These are phyloP conservation scores for Micractinium sp. DNA, from an alignment of 139 green algal genomes.

Conservation along the genomic window DNA sequence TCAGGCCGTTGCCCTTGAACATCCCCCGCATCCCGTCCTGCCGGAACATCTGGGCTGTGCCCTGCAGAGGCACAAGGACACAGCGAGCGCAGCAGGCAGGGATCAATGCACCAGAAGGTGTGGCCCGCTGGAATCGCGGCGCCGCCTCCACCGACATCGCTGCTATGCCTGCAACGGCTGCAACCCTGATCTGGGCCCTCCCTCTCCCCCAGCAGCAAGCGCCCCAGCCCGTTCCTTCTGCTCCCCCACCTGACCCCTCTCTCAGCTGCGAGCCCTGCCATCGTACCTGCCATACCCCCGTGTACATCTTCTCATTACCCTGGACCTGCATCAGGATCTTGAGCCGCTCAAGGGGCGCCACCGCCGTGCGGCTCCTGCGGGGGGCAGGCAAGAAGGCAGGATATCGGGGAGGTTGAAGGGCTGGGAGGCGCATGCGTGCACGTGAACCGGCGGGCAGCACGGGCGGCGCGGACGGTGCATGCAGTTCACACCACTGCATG, in stretches of 20 bases:
- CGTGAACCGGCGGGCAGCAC: not conserved
- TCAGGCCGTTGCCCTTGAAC: slow-evolving; percentile 98
- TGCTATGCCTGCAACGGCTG: too few species aligned
- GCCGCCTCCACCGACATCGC: too few species aligned
- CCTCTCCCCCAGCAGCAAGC: too few species aligned
- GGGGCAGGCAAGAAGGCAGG: not conserved
- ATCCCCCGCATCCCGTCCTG: slow-evolving; percentile 90
- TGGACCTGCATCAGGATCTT: slow-evolving; percentile 99
- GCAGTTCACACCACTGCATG: not conserved
- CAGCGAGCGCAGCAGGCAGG: not conserved
- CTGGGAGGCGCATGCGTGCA: too few species aligned
- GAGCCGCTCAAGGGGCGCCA: slow-evolving; percentile 95
- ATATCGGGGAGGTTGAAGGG: not conserved
- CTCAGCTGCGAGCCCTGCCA: not conserved
- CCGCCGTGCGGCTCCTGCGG: slow-evolving; percentile 94
- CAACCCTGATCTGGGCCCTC: too few species aligned
- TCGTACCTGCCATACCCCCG: slow-evolving; percentile 82
- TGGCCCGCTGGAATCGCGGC: too few species aligned
- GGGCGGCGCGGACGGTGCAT: too few species aligned
- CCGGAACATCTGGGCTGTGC: slow-evolving; percentile 83
- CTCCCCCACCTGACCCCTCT: too few species aligned
- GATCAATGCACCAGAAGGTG: not conserved
- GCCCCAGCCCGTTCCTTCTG: too few species aligned
- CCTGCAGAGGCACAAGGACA: slow-evolving; percentile 54
- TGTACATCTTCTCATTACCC: slow-evolving; percentile 93